A percentile compares a stretch with the other conserved stretches of the same genome.
Evolutionary conservation across 1,284 basidiomycete genomes (phyloP).

Genomic region (Cutaneotrichosporon sp.): DNA sequence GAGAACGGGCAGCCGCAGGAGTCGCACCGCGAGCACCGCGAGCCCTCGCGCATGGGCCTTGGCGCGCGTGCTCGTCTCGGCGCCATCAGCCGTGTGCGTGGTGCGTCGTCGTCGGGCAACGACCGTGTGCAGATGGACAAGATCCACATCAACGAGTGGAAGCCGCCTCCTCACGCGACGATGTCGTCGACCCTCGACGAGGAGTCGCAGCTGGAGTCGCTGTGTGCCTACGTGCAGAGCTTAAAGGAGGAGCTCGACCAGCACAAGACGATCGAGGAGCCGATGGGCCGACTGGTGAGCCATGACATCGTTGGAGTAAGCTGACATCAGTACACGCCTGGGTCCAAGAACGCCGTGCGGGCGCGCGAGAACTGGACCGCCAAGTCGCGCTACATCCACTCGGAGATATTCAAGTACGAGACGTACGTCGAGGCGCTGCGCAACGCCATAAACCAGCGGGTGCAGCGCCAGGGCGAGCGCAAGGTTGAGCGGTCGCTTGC

Average conservation of each 20-base stretch:
- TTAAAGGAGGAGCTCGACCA: slow-evolving; percentile 76
- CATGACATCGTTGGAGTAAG: background rate
- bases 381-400: slow-evolving; percentile 81
- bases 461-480: slow-evolving; percentile 64
- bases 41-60: slow-evolving; percentile 5
- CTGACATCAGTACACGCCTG: slow-evolving; percentile 67
- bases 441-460: slow-evolving; percentile 72
- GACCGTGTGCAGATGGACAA: slow-evolving; percentile 58
- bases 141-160: slow-evolving; percentile 91
- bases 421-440: slow-evolving; percentile 90
- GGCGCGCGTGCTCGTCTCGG: slow-evolving; percentile 16
- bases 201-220: slow-evolving; percentile 82
- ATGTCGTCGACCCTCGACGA: slow-evolving; percentile 85
- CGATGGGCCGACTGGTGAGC: slow-evolving; percentile 79
- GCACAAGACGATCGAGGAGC: slow-evolving; percentile 80
- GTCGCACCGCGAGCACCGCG: background rate
- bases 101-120: slow-evolving; percentile 56
- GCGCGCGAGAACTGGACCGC: slow-evolving; percentile 89
- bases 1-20: slow-evolving; percentile 34
- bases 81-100: slow-evolving; percentile 17
- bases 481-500: slow-evolving; percentile 23
- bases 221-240: slow-evolving; percentile 73
- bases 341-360: slow-evolving; percentile 71
- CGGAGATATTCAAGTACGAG: slow-evolving; percentile 93
- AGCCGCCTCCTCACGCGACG: slow-evolving; percentile 77